Conservation (phyloP, 208 protist species). For the Sergeia podlipaevii region DNA sequence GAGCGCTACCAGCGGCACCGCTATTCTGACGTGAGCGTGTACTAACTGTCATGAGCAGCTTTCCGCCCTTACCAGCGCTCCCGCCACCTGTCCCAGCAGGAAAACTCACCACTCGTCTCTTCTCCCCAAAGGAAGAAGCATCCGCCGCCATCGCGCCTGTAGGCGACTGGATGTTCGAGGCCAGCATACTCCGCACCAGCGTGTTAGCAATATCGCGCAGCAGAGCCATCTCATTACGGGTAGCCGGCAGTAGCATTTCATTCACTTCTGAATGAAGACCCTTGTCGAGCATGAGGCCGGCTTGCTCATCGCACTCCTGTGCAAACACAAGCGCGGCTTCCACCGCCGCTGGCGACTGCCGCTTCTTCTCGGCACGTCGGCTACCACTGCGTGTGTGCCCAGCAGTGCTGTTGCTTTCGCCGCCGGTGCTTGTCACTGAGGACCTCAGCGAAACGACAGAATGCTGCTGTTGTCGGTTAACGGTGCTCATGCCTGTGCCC, state of each 20-base stretch:
- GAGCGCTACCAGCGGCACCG: background rate
- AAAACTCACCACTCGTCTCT: too few species aligned
- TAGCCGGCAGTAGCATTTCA: slow-evolving; percentile 17
- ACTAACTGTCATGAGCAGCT: background rate
- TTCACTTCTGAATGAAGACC: slow-evolving; percentile 30
- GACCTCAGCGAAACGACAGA: background rate
- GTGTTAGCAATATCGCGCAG: slow-evolving; percentile 3
- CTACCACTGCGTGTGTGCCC: background rate
- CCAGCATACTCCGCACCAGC: background rate
- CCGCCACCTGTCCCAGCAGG: background rate
- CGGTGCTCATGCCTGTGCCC: too few species aligned
- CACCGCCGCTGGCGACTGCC: background rate
- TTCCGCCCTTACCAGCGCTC: background rate
- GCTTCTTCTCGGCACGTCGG: background rate
- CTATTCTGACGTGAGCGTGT: background rate
- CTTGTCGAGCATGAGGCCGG: slow-evolving; percentile 14
- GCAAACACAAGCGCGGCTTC: slow-evolving; percentile 12
- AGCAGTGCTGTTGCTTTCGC: background rate
- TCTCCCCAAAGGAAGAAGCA: too few species aligned
- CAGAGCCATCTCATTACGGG: slow-evolving; percentile 4
- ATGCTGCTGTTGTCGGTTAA: too few species aligned
- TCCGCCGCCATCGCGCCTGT: too few species aligned
- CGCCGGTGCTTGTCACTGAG: background rate
- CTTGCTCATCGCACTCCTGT: slow-evolving; percentile 26
- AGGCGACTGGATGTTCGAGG: too few species aligned